Evolutionary conservation across 2,329 filamentous ascomycete genomes (phyloP), one percentile per base, ranked within the genome.

Genomic region (Ophiostoma perfectum): DNA sequence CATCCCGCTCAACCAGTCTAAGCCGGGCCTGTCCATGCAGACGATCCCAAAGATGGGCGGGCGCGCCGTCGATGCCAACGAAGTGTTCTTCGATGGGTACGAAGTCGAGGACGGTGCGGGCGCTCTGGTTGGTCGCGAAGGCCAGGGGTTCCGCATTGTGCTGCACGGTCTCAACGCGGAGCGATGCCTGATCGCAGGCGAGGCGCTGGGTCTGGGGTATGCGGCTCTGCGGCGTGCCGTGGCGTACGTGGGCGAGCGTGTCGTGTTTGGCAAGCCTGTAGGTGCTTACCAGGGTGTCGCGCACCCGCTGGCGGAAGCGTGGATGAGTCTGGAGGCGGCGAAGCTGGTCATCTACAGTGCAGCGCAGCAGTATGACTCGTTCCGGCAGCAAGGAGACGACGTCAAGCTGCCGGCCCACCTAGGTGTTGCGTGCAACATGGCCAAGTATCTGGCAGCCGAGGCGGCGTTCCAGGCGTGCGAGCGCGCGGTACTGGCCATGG

Each of bases 21-120:
- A 83, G 4, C 83, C 88, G 0, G 83, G 83, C 0, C 79, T 94
- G 1, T 85, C 89, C 9, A 80, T 95, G 75, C 86, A 86, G 60
- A 86, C 80, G 74, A 96, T 96, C 73, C 88, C 86, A 77, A 96
- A 96, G 77, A 95, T 96, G 91, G 92, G 92, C 8, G 90, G 91
- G 0, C 81, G 90, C 12, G 90, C 91, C 0, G 87, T 96, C 0
- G 91, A 95, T 74, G 90, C 91, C 0, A 96, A 96, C 72, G 90
- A 95, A 75, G 89, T 96, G 1, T 96, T 96, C 77, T 95, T 96
- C 75, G 90, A 95, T 76, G 85, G 88, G 72, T 96, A 93, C 76
- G 76, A 78, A 4, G 85, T 95, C 14, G 60, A 60, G 3, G 66
- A 66, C 47, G 60, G 60, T 7, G 38, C 60, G 38, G 86, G 88